These are phyloP conservation scores for Pseudogymnoascus sp. DNA, from an alignment of 2,329 filamentous ascomycete species.

Conservation along the genomic window DNA sequence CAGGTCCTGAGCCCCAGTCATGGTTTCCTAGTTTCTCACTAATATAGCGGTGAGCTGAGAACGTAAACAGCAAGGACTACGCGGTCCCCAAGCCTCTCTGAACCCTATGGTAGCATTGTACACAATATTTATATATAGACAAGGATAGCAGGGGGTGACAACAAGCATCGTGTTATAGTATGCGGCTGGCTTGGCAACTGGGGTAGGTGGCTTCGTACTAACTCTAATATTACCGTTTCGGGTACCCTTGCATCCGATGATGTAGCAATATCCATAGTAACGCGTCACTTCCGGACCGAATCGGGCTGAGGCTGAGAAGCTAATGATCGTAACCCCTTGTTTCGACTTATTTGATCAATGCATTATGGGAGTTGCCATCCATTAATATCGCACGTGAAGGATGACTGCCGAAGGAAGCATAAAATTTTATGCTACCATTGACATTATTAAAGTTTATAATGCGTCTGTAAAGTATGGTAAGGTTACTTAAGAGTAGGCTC, in stretches of 20 bases:
- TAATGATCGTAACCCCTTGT: background rate
- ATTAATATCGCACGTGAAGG: background rate
- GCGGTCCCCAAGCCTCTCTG: background rate
- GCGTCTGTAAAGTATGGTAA: background rate
- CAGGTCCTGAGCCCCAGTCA: background rate
- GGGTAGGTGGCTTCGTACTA: background rate
- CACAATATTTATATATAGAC: background rate
- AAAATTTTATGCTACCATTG: background rate
- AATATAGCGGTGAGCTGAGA: background rate
- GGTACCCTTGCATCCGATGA: background rate
- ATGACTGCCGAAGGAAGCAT: background rate
- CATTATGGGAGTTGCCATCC: background rate
- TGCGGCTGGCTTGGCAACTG: background rate
- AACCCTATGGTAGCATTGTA: background rate
- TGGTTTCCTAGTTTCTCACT: background rate
- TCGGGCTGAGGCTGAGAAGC: background rate
- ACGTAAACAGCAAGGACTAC: background rate
- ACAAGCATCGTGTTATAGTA: background rate
- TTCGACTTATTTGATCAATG: background rate
- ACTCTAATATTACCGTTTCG: background rate
- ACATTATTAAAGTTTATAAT: background rate
- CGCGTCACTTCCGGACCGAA: background rate
- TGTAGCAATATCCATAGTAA: background rate
- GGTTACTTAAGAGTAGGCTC: background rate
- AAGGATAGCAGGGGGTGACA: background rate